These are phyloP conservation scores for Coemansia sp. DNA, from an alignment of 192 early-diverging fungal genomes.

Conservation along the genomic window DNA sequence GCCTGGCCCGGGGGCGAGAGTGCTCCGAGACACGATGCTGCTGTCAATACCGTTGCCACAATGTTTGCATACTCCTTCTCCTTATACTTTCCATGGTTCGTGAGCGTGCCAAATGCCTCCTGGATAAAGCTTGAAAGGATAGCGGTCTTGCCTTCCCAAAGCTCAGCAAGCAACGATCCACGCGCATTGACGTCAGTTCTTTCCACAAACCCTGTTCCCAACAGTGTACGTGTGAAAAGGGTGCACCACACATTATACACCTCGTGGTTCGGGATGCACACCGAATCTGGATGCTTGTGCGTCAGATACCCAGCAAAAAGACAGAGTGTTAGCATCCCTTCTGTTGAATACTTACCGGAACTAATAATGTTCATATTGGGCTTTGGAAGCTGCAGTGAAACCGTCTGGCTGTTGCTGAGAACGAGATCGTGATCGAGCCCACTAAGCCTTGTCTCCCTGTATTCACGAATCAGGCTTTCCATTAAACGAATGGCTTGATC, in stretches of 20 bases:
- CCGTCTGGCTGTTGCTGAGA: background rate
- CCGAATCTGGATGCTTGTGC: conserved; percentile 5
- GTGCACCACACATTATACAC: conserved; percentile 26
- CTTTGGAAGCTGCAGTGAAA: conserved; percentile 10
- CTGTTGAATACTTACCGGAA: conserved; percentile 24
- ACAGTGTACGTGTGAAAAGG: conserved; percentile 26
- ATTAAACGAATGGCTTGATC: conserved; percentile 11
- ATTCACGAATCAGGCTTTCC: conserved; percentile 16
- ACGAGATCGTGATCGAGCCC: background rate
- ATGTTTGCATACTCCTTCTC: conserved; percentile 1
- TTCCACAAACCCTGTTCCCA: too few species aligned
- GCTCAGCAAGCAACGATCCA: background rate
- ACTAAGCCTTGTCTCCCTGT: conserved; percentile 5
- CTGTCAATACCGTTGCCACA: background rate
- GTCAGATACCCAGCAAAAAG: conserved; percentile 31
- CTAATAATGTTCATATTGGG: conserved; percentile 11
- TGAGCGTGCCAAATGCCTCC: background rate
- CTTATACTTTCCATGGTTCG: background rate
- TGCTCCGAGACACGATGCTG: background rate
- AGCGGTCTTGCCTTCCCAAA: background rate
- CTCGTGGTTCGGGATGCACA: conserved; percentile 40
- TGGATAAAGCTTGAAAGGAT: background rate
- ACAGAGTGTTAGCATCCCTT: conserved; percentile 21
- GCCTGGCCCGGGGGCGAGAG: conserved; percentile 5
- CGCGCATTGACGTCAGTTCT: background rate